Evolutionary conservation across 345 rosid genomes (phyloP).

Genomic region (Hypericum perforatum): DNA sequence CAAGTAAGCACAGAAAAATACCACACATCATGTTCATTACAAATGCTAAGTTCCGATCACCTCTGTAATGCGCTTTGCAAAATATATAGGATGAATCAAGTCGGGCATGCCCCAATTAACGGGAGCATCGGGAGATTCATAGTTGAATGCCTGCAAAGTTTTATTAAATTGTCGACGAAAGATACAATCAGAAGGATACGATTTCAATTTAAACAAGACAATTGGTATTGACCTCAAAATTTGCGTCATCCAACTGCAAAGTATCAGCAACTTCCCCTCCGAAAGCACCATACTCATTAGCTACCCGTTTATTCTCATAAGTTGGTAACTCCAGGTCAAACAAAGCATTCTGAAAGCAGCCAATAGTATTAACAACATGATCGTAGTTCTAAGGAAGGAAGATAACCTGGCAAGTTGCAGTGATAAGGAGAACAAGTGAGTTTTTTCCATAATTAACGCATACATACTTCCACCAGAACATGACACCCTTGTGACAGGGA

Average conservation of each 20-base stretch:
- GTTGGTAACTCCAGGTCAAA: slow-evolving; percentile 71
- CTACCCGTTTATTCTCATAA: slow-evolving; percentile 40
- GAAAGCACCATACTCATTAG: slow-evolving; percentile 39
- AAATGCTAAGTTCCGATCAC: slow-evolving; percentile 25
- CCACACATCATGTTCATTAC: slow-evolving; percentile 1
- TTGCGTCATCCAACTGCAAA: slow-evolving; percentile 48
- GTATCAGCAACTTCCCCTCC: slow-evolving; percentile 36
- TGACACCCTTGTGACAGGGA: too few species aligned
- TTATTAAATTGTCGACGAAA: slow-evolving; percentile 10
- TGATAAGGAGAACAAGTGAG: too few species aligned
- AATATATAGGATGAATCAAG: slow-evolving; percentile 71
- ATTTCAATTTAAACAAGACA: slow-evolving; percentile 9
- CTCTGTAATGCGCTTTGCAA: slow-evolving; percentile 82
- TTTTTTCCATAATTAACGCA: too few species aligned
- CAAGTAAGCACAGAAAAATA: not conserved
- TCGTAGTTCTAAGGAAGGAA: too few species aligned
- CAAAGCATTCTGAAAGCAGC: slow-evolving; percentile 52
- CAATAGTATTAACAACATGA: too few species aligned
- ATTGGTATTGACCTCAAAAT: slow-evolving; percentile 55
- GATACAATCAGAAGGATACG: not conserved
- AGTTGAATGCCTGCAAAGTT: slow-evolving; percentile 49
- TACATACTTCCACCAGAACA: too few species aligned
- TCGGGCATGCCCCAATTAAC: slow-evolving; percentile 96
- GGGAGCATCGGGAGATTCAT: slow-evolving; percentile 47
- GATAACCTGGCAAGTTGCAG: too few species aligned